Evolutionary conservation across 2,329 filamentous ascomycete species (phyloP), one percentile per base, ranked within the genome.

Genomic region (Neofusicoccum laricinum): DNA sequence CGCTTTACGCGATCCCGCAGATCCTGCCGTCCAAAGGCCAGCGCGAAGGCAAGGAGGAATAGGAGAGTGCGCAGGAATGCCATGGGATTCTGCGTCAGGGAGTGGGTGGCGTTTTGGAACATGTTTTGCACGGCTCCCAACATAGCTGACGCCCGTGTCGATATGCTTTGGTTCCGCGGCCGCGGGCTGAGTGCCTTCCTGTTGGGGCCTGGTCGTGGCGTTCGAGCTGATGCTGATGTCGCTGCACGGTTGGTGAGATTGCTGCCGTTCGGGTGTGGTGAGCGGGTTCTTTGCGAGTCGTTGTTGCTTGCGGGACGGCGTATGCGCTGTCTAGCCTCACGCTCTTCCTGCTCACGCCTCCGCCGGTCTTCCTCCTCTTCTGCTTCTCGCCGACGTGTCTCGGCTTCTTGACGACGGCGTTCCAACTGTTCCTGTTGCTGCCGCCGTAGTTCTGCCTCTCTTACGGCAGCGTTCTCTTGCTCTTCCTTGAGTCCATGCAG

Each of bases 401-500:
- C 77, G 14, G 70, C 74, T 66, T 81, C 76, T 61, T 78, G 75
- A 69, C 84, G 79, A 50, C 80, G 77, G 66, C 82, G 71, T 67
- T 83, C 81, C 61, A 85, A 74, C 68, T 86, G 82, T 68, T 84
- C 84, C 63, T 85, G 81, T 63, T 84, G 84, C 65, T 83, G 79
- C 82, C 88, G 78, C 84, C 90, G 70, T 70, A 87, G 74, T 84
- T 91, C 79, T 73, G 84, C 82, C 59, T 86, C 85, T 14, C 84
- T 80, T 66, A 86, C 82, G 69, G 89, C 88, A n/a, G 88, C 86
- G 66, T 89, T 87, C 64, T 89, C 85, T 72, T 91, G 91, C 72
- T 97, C 93, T 68, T 97, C 93, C 70, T 90, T 90, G 34, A 98
- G 81, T 61, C 87, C 89, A 73, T 96, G 88, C 15, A 98, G 82